A percentile compares a stretch with the other conserved stretches of the same genome.
Evolutionary conservation across 257 asterid species (phyloP).

Genomic region (Agastache rugosa): DNA sequence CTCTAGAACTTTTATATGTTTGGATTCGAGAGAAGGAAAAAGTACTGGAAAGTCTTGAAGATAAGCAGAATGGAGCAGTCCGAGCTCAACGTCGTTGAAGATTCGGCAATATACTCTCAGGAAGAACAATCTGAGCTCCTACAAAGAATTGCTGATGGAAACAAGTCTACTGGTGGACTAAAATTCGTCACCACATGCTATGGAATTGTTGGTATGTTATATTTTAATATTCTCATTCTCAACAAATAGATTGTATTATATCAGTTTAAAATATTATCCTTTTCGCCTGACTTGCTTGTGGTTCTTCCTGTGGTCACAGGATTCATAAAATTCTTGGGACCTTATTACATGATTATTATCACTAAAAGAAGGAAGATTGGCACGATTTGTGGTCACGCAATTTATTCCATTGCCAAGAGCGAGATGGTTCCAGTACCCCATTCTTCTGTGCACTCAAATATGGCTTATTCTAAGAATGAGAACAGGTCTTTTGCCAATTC

Average conservation of each 20-base stretch:
- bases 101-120: slow-evolving; percentile 70
- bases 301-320: slow-evolving; percentile 53
- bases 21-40: slow-evolving; percentile 78
- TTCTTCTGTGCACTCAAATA: slow-evolving; percentile 63
- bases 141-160: slow-evolving; percentile 78
- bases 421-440: slow-evolving; percentile 77
- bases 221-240: slow-evolving; percentile 13
- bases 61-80: slow-evolving; percentile 72
- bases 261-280: not conserved
- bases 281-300: slow-evolving; percentile 33
- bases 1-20: slow-evolving; percentile 83
- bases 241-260: not conserved
- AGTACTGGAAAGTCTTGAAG: slow-evolving; percentile 83
- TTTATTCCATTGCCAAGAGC: slow-evolving; percentile 78
- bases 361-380: slow-evolving; percentile 87
- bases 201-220: slow-evolving; percentile 83
- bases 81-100: slow-evolving; percentile 73
- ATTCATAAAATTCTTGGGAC: slow-evolving; percentile 87
- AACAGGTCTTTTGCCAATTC: slow-evolving; percentile 93
- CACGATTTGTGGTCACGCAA: slow-evolving; percentile 87
- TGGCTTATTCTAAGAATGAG: slow-evolving; percentile 90
- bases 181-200: slow-evolving; percentile 81
- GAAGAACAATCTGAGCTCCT: slow-evolving; percentile 74
- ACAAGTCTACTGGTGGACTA: slow-evolving; percentile 84
- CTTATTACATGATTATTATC: slow-evolving; percentile 90